These are phyloP conservation scores for Colletotrichum salicis DNA, from an alignment of 2,329 filamentous ascomycete species.

Conservation along the genomic window DNA sequence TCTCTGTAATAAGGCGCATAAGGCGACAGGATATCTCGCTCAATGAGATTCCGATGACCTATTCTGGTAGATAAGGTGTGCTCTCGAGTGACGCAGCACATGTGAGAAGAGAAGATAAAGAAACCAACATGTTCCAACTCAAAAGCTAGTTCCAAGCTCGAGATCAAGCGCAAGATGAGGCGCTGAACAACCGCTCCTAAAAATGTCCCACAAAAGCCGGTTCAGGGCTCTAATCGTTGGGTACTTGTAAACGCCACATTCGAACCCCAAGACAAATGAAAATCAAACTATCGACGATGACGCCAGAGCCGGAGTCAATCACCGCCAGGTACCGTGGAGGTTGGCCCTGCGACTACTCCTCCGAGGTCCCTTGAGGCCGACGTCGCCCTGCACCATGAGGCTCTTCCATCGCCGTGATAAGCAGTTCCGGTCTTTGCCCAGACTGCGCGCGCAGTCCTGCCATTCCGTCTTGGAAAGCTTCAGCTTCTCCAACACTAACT, in stretches of 20 bases:
- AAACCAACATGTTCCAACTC: background rate
- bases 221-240: background rate
- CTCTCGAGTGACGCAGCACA: background rate
- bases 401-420: conserved; percentile 72
- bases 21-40: background rate
- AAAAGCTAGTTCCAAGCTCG: background rate
- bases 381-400: conserved; percentile 67
- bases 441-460: conserved; percentile 73
- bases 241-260: background rate
- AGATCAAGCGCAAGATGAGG: background rate
- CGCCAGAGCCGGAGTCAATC: background rate
- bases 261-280: background rate
- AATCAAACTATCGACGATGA: background rate
- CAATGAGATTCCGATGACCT: background rate
- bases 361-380: conserved; percentile 63
- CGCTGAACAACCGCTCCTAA: background rate
- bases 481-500: conserved; percentile 74
- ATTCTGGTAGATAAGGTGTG: background rate
- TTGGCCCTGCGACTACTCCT: conserved; percentile 56
- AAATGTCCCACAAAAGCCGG: background rate
- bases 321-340: conserved; percentile 68
- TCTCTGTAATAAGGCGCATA: background rate
- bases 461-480: conserved; percentile 72
- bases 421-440: conserved; percentile 69
- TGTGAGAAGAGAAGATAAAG: background rate